Evolutionary conservation across 1,284 basidiomycete species (phyloP).

Genomic region (Rhodotorula sp.): DNA sequence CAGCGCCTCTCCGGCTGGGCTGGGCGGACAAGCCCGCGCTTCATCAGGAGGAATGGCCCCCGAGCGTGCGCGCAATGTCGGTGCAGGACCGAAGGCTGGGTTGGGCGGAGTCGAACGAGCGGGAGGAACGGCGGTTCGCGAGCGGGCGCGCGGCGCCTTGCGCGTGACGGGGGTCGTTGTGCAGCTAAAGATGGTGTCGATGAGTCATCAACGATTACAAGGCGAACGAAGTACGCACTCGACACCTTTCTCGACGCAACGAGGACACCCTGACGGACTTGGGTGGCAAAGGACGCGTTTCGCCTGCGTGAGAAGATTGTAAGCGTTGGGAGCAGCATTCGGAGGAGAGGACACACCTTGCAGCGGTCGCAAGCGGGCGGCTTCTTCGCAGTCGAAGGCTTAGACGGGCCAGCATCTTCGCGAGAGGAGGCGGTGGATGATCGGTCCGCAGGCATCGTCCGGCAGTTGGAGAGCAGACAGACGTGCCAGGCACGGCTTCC

Average conservation of each 20-base stretch:
- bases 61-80: not conserved
- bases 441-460: not conserved
- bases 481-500: too few relatives aligned
- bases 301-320: not conserved
- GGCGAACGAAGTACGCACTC: not conserved
- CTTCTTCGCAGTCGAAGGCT: not conserved
- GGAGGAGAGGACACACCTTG: not conserved
- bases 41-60: too few relatives aligned
- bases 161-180: not conserved
- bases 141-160: not conserved
- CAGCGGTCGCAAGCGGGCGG: slow-evolving; percentile 21
- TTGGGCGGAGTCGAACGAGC: not conserved
- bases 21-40: not conserved
- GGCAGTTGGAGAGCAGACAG: not conserved
- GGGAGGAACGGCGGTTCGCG: not conserved
- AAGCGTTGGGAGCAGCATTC: not conserved
- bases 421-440: not conserved
- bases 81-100: not conserved
- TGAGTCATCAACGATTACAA: not conserved
- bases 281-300: slow-evolving; percentile 20
- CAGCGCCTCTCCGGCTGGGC: too few relatives aligned
- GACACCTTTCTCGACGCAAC: slow-evolving; percentile 14
- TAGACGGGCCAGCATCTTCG: too few relatives aligned
- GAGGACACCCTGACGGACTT: slow-evolving; percentile 13
- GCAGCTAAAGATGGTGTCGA: not conserved